Percentiles rank a stretch among this genome's conserved stretches.
These are phyloP conservation scores for Blastobotrys mokoenaii DNA, from an alignment of 805 yeast genomes.

Conservation along the genomic window DNA sequence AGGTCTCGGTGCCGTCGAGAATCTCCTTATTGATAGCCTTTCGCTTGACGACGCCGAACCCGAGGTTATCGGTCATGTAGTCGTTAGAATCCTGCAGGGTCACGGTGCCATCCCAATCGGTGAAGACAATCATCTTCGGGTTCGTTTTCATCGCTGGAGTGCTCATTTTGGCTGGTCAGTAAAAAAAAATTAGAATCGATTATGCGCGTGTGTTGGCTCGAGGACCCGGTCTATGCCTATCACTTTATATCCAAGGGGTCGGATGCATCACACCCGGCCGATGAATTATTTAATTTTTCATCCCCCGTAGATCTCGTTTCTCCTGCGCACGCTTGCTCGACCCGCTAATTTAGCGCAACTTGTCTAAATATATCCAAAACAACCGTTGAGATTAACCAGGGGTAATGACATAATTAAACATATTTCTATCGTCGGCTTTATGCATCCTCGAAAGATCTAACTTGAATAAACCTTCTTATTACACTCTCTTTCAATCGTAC, in stretches of 20 bases:
- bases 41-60: conserved; percentile 71
- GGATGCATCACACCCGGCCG: background rate
- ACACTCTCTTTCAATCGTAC: too few relatives aligned
- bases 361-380: too few relatives aligned
- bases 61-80: conserved; percentile 77
- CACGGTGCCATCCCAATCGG: conserved; percentile 98
- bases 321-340: too few relatives aligned
- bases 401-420: too few relatives aligned
- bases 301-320: background rate
- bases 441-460: too few relatives aligned
- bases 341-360: too few relatives aligned
- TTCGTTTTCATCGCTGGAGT: conserved; percentile 25
- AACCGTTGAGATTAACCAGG: too few relatives aligned
- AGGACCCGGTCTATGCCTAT: background rate
- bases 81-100: conserved; percentile 94
- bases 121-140: conserved; percentile 73
- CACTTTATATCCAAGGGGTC: background rate
- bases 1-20: conserved; percentile 51
- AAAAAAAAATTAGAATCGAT: background rate
- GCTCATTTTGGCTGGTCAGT: too few relatives aligned
- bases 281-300: background rate
- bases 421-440: too few relatives aligned
- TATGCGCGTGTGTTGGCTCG: background rate
- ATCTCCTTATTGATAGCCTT: conserved; percentile 61
- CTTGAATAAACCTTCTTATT: too few relatives aligned